Evolutionary conservation across 768 basidiomycete species (phyloP).

Genomic region (Cystoderma amianthinum): DNA sequence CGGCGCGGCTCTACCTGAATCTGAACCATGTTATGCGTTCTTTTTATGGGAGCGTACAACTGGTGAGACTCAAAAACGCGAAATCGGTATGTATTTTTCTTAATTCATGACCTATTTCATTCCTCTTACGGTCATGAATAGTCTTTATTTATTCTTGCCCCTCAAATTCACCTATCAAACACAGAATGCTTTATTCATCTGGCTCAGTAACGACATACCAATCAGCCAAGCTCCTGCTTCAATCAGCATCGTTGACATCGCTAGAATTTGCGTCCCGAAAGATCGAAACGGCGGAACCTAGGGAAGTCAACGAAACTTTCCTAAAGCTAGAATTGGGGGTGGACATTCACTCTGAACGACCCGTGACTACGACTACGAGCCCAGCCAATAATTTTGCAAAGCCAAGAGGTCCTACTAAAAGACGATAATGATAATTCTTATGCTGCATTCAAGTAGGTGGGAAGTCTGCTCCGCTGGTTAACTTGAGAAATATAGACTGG

Average conservation of each 20-base stretch:
- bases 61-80: constrained; percentile 33
- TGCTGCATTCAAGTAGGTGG: too few relatives aligned
- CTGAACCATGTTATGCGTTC: constrained; percentile 63
- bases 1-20: constrained; percentile 39
- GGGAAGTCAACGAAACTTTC: constrained; percentile 60
- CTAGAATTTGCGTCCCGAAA: constrained; percentile 45
- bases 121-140: too few relatives aligned
- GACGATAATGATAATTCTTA: constrained; percentile 16
- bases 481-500: too few relatives aligned
- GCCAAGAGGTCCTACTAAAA: constrained; percentile 64
- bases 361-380: not conserved
- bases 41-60: constrained; percentile 54
- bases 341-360: not conserved
- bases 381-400: constrained; percentile 53
- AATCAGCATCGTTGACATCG: constrained; percentile 27
- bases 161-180: constrained; percentile 68
- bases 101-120: too few relatives aligned
- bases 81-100: constrained; percentile 67
- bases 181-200: constrained; percentile 86
- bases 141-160: constrained; percentile 95
- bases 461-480: too few relatives aligned
- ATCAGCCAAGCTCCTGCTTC: constrained; percentile 45
- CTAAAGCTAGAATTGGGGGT: constrained; percentile 53
- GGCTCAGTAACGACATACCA: constrained; percentile 51
- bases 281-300: constrained; percentile 79